Evolutionary conservation across 768 basidiomycete species (phyloP).

Genomic region (Hysterangium stoloniferum): DNA sequence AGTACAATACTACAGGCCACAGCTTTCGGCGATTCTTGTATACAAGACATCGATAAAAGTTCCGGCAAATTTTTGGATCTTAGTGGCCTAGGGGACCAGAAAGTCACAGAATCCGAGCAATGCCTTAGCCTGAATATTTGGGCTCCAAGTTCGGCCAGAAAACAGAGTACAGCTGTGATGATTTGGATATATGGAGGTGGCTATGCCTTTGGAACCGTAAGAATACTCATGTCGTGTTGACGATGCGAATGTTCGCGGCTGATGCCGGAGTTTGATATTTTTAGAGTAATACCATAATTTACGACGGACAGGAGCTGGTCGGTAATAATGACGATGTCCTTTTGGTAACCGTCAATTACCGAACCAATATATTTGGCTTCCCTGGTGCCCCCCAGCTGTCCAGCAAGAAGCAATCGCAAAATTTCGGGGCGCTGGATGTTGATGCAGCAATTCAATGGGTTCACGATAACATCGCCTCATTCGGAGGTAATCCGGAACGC

Average conservation of each 20-base stretch:
- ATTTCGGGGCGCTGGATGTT: constrained; percentile 33
- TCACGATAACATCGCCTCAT: constrained; percentile 38
- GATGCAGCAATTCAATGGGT: constrained; percentile 41
- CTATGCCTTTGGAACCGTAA: constrained; percentile 19
- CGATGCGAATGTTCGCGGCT: neutral
- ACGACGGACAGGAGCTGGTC: constrained; percentile 1
- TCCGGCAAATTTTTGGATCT: constrained; percentile 2
- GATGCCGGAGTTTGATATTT: neutral
- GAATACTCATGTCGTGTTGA: constrained; percentile 16
- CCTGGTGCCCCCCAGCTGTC: constrained; percentile 34
- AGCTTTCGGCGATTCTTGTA: neutral
- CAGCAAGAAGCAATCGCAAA: constrained; percentile 20
- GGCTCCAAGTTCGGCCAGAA: constrained; percentile 23
- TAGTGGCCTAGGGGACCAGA: constrained; percentile 4
- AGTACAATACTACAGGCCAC: constrained; percentile 1
- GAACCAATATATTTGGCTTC: constrained; percentile 33
- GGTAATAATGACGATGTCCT: constrained; percentile 7
- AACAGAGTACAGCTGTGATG: constrained; percentile 8
- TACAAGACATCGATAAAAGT: neutral
- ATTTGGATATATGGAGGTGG: constrained; percentile 30
- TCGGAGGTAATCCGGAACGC: constrained; percentile 33
- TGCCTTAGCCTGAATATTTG: constrained; percentile 34
- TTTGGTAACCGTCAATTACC: constrained; percentile 25
- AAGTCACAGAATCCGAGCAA: constrained; percentile 19
- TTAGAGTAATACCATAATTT: constrained; percentile 2